phyloP scores from a whole-genome alignment of 129 eudicot species.

The Gnaphalium uliginosum region DNA sequence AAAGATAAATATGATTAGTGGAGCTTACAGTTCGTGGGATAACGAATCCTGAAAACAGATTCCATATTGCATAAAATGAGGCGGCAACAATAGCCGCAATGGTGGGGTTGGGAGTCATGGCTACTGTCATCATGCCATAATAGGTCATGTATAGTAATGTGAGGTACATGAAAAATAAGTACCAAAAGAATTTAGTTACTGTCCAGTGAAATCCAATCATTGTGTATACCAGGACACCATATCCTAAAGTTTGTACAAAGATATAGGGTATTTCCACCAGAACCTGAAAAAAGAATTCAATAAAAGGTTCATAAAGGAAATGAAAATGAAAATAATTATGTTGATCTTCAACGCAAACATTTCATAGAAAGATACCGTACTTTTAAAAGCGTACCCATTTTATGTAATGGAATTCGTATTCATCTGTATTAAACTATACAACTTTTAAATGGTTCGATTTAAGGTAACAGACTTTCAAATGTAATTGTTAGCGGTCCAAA shows the following conservation, averaged over 20 bases:
- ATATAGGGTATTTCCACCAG: slow-evolving; percentile 75
- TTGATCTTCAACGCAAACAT: neutral
- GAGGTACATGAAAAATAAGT: slow-evolving; percentile 65
- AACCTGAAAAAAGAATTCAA: slow-evolving; percentile 38
- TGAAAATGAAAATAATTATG: neutral
- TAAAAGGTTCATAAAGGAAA: neutral
- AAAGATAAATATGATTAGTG: too few species aligned
- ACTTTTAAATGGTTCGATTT: too few species aligned
- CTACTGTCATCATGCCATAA: slow-evolving; percentile 90
- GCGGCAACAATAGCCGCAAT: slow-evolving; percentile 62
- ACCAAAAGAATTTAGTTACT: slow-evolving; percentile 71
- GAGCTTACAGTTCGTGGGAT: slow-evolving; percentile 65
- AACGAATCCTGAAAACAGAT: slow-evolving; percentile 75
- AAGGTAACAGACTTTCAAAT: too few species aligned
- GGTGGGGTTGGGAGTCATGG: slow-evolving; percentile 71
- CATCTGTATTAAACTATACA: neutral
- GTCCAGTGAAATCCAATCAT: slow-evolving; percentile 91
- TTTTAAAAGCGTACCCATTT: neutral
- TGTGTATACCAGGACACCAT: slow-evolving; percentile 62
- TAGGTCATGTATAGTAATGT: slow-evolving; percentile 72
- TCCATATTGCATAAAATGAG: slow-evolving; percentile 58
- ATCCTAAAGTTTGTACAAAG: slow-evolving; percentile 49
- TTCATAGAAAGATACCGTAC: neutral
- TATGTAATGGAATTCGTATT: neutral
- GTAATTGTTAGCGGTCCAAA: too few species aligned